Evolutionary conservation across 2,329 filamentous ascomycete species (phyloP), one percentile per base, ranked within the genome.

Genomic region (Drechslerella coelobrocha): DNA sequence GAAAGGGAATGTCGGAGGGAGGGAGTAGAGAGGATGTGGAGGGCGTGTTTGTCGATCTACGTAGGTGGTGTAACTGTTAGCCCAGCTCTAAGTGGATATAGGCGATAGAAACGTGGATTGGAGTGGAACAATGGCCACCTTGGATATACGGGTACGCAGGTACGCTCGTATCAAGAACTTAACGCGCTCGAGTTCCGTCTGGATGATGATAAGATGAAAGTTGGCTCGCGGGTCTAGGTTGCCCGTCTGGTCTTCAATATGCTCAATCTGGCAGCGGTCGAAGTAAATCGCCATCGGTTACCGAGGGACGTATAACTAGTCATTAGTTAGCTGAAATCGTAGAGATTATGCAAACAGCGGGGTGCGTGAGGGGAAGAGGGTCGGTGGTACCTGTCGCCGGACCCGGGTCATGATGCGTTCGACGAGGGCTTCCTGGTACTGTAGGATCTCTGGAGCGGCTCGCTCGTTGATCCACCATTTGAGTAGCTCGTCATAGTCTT

Each of bases 381-480:
- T 34, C 29, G 29, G 29, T 34, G 50, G 27, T 74, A 82, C 82
- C 81, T 90, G 88, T 50, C 81, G 80, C 75, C 87, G 86, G 73
- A 91, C 86, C 68, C 88, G 84, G 69, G 86, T 85, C 80, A 92
- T 89, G 76, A 94, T 85, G 73, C 93, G 86, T 74, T 94, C 89
- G 78, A 99, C 90, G 65, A 97, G 82, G 17, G 85, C 85, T 37
- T 86, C 85, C 2, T 88, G 84, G 80, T 87, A 97, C 80, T 88
- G 85, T 39, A 97, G 82, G n/a, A 99, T 83, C 79, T 97, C 92
- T 1, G 93, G 91, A 47, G 91, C 88, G 62, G 89, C 90, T 75
- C 94, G 87, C 79, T 99, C 95, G 45, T 93, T 91, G 47, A 97
- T 86, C 93, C 93, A 99, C 76, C 88, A 89, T 75, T 93, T 97